A percentile compares a stretch with the other conserved stretches of the same genome.
Conservation (phyloP, 2,329 filamentous ascomycete genomes). For the Herpotrichia juniperi region DNA sequence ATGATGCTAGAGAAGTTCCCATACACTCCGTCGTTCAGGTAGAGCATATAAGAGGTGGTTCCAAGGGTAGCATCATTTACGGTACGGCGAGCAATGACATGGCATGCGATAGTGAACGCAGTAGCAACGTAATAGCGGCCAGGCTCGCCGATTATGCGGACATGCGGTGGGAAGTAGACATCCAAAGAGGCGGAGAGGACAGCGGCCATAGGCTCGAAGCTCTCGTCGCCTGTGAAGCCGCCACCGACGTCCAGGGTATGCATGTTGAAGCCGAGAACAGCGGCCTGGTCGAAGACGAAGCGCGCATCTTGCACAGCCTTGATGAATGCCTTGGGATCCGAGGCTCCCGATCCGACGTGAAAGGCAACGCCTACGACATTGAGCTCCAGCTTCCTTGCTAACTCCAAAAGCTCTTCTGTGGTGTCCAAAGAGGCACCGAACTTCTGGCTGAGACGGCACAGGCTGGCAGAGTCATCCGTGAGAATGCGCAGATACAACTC, state of each 20-base stretch:
- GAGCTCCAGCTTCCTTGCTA: constrained; percentile 82
- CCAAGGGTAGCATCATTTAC: constrained; percentile 72
- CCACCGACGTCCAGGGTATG: constrained; percentile 93
- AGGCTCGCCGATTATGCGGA: constrained; percentile 93
- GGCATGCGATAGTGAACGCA: constrained; percentile 93
- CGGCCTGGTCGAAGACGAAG: constrained; percentile 84
- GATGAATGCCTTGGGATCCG: constrained; percentile 88
- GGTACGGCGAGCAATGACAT: constrained; percentile 93
- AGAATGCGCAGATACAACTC: constrained; percentile 93
- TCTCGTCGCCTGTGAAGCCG: constrained; percentile 89
- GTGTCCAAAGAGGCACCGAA: constrained; percentile 91
- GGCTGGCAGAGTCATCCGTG: constrained; percentile 92
- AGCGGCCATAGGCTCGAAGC: constrained; percentile 87
- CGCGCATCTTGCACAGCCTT: constrained; percentile 92
- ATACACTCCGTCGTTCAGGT: constrained; percentile 96
- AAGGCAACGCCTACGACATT: constrained; percentile 97
- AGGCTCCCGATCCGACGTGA: constrained; percentile 95
- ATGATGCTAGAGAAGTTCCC: constrained; percentile 99
- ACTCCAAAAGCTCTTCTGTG: constrained; percentile 74
- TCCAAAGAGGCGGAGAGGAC: constrained; percentile 82
- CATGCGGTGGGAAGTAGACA: constrained; percentile 80
- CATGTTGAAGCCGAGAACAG: constrained; percentile 76
- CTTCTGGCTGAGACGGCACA: constrained; percentile 96
- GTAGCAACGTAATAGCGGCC: constrained; percentile 94
- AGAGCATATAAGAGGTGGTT: constrained; percentile 88